Conservation (phyloP, 2,329 filamentous ascomycete genomes). For the Cercospora sojina region DNA sequence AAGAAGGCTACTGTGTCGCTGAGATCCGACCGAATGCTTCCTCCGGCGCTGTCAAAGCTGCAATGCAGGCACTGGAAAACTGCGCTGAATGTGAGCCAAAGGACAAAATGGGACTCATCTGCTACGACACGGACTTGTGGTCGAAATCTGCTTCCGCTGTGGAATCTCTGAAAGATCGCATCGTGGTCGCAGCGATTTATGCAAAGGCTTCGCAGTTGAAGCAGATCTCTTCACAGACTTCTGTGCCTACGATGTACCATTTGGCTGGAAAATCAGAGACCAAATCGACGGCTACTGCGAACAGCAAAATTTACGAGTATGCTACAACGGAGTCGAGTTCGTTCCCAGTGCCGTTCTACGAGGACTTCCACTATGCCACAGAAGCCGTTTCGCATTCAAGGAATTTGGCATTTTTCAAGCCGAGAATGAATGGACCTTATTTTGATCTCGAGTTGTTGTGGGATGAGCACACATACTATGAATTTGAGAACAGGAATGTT, state of each 20-base stretch:
- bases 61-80: slow-evolving; percentile 29
- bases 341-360: slow-evolving; percentile 54
- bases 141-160: slow-evolving; percentile 31
- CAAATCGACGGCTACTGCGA: slow-evolving; percentile 15
- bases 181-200: slow-evolving; percentile 40
- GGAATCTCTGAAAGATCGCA: slow-evolving; percentile 26
- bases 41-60: slow-evolving; percentile 19
- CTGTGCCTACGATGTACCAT: slow-evolving; percentile 32
- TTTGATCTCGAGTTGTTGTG: slow-evolving; percentile 76
- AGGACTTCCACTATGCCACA: slow-evolving; percentile 53
- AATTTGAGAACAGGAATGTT: slow-evolving; percentile 68
- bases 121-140: slow-evolving; percentile 26
- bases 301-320: slow-evolving; percentile 45
- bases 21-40: slow-evolving; percentile 48
- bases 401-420: slow-evolving; percentile 64
- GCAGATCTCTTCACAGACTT: slow-evolving; percentile 21
- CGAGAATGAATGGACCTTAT: slow-evolving; percentile 60
- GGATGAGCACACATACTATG: slow-evolving; percentile 73
- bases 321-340: slow-evolving; percentile 43
- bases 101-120: slow-evolving; percentile 42
- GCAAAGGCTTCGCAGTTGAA: slow-evolving; percentile 27
- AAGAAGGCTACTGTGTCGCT: slow-evolving; percentile 65
- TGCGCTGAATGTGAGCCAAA: slow-evolving; percentile 40
- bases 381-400: slow-evolving; percentile 67
- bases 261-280: slow-evolving; percentile 28